phyloP scores from a whole-genome alignment of 148 eudicot genomes.

The Fagopyrum tataricum region DNA sequence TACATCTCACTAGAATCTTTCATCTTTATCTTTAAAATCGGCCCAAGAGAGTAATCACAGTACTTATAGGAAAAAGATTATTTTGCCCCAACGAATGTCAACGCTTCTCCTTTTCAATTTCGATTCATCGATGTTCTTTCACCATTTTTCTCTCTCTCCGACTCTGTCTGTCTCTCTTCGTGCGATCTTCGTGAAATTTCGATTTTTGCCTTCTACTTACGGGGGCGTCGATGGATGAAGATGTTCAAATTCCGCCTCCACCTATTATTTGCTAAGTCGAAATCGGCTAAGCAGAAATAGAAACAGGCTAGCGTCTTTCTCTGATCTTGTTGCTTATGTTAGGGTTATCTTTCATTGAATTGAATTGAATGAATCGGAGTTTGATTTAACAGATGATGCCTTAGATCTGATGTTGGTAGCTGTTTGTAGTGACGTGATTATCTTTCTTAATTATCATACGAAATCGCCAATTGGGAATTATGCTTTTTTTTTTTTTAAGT shows the following conservation, averaged over 20 bases:
- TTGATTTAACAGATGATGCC: background rate
- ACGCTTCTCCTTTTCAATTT: too few species aligned
- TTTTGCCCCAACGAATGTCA: too few species aligned
- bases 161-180: background rate
- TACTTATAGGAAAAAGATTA: too few species aligned
- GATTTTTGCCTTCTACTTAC: constrained; percentile 20
- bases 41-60: too few species aligned
- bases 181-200: background rate
- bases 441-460: background rate
- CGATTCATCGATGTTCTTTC: too few species aligned
- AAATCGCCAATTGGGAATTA: background rate
- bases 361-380: background rate
- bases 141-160: too few species aligned
- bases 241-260: constrained; percentile 49
- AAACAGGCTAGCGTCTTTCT: constrained; percentile 1
- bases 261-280: constrained; percentile 24
- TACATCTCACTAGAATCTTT: background rate
- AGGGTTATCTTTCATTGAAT: background rate
- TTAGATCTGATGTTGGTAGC: background rate
- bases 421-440: background rate
- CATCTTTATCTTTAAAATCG: too few species aligned
- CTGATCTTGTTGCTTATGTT: background rate
- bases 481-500: background rate
- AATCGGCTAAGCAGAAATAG: constrained; percentile 21
- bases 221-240: constrained; percentile 33